Evolutionary conservation across 2,329 filamentous ascomycete genomes (phyloP), one percentile per base, ranked within the genome.

Genomic region (Nemania bipapillata): DNA sequence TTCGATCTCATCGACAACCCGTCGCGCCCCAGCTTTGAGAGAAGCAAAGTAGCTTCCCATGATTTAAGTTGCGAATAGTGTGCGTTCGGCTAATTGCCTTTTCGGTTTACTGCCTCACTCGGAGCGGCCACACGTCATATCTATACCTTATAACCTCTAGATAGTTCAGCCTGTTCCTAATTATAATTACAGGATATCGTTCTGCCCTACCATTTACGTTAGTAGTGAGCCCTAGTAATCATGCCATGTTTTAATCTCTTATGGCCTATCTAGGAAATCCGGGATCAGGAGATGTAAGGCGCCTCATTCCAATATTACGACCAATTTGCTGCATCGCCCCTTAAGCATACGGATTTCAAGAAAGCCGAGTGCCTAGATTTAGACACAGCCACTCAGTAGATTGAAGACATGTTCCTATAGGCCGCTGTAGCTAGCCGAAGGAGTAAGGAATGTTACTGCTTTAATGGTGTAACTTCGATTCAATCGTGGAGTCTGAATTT

Each of bases 21-120:
- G 63, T 11, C 68, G 67, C 12, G 62, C 60, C 8, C 59, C 49
- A 11, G 66, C 58, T 26, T 65, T 65, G 37, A 75, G 70, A 54
- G 65, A 68, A 17, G 68, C 68, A 42, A 74, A 75, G 26, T 71
- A 75, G 28, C 67, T 65, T 2, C 69, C 70, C 72, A 75, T 75
- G 1, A 28, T 22, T 20, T 35, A 49, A n/a, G n/a, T 17, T 17
- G n/a, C 12, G 8, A n/a, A 26, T 28, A 28, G 53, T 11, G 42
- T 40, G n/a, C n/a, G n/a, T 47, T 28, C 26, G n/a, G 24, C 45
- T 47, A 47, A 22, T 9, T 28, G 24, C 12, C 24, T 52, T 30
- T 52, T 24, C 49, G 12, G 3, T 40, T 45, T 15, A 53, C 1
- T 32, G 35, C 56, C 53, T n/a, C 52, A 4, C 20, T 17, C 12